Evolutionary conservation across 768 basidiomycete genomes (phyloP), one percentile per base, ranked within the genome.

Genomic region (Phanerochaete sordida): DNA sequence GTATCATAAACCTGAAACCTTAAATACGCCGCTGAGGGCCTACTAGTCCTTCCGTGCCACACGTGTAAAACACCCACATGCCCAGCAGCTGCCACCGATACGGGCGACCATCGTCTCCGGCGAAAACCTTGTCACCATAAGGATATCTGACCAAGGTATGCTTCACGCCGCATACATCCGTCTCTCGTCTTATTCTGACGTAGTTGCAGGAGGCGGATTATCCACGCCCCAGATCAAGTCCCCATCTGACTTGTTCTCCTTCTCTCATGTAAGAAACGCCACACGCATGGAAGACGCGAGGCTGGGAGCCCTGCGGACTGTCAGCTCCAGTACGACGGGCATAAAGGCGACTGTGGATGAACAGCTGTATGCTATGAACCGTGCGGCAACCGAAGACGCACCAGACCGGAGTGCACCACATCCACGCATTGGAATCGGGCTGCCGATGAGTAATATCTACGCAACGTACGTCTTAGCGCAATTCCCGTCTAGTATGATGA

Each of bases 381-480:
- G 67, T 72, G 21, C 31, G 21, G 39, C 64, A 44, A 30, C 49
- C 43, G 55, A 62, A 31, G 65, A 72, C 30, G 74, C 77, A 62
- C 76, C 76, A 26, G 81, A 82, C 57, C 72, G 73, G 76, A 76
- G 81, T 37, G 80, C 78, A 30, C 75, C 76, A 7, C 88, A 87
- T 70, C 81, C 82, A 47, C 78, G 82, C 45, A 88, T 93, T 58
- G 92, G 92, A 2, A 86, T 94, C 47, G 92, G 92, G 5, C 73
- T 94, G 21, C 91, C 92, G 0, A 91, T 94, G 91, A 91, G 92
- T 70, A 88, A 91, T 66, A 93, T 94, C 35, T 93, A 85, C 72
- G 86, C 92, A 60, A 92, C 86, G 83, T 91, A 65, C 59, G 83
- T 72, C 37, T n/a, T 21, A 51, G 37, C 43, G 5, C 3, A 21